Evolutionary conservation across 2,329 filamentous ascomycete genomes (phyloP), one percentile per base, ranked within the genome.

Genomic region (Aureobasidium leucospermi): DNA sequence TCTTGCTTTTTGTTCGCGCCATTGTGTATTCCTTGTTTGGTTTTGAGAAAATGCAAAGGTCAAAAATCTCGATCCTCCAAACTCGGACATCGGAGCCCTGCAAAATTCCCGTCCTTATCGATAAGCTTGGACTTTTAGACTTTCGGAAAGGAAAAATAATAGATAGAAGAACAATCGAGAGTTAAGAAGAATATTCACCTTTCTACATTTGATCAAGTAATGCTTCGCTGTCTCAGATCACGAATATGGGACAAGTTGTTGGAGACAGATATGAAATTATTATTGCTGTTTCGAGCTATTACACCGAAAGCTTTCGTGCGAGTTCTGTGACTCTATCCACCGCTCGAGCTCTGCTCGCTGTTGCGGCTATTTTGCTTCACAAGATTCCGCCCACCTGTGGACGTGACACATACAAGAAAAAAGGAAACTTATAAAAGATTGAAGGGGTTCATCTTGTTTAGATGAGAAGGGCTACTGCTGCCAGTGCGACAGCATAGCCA

Each of bases 91-190:
- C 51, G 51, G 51, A 43, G 36, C 29, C 36, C 48, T 39, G 34
- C 34, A 52, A 59, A 59, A 59, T 41, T 59, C 39, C 47, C 48
- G 48, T 41, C 46, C 57, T 59, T 59, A 59, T 59, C 57, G 57
- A 59, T 59, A 59, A 58, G 55, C 55, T 29, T 23, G 4, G 7
- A 15, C 34, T 16, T 15, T 19, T 49, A 7, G 4, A 36, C 19
- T 41, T 48, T 13, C 15, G 8, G 29, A 13, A 19, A 39, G 38
- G 23, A 29, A 19, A 31, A 29, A 41, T 16, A 39, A 9, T 11
- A 15, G 11, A 52, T 6, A 39, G 31, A 16, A 2, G 31, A 31
- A 45, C 2, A 36, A 9, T 36, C 23, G 23, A 23, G 23, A 23
- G 23, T 23, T 23, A 23, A 23, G 23, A 23, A 23, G 23, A 23